These are phyloP conservation scores for Vigna angularis DNA, from an alignment of 306 rosid genomes.

Conservation along the genomic window DNA sequence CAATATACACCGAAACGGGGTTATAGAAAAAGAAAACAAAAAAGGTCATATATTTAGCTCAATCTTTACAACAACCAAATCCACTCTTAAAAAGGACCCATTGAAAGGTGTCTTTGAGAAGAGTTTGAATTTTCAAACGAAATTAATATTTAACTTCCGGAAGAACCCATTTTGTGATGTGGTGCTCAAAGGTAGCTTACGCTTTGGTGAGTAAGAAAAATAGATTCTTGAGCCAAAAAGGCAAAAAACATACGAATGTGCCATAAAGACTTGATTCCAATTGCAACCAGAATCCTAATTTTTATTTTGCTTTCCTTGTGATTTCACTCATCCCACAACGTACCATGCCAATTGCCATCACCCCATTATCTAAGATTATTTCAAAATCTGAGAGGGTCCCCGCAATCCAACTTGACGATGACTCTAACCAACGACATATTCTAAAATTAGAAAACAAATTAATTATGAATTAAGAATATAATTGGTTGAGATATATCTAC, in stretches of 20 bases:
- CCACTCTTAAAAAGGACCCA: neutral
- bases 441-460: conserved; percentile 5
- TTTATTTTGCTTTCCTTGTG: neutral
- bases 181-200: conserved; percentile 3
- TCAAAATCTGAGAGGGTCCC: conserved; percentile 14
- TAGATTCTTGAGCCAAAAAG: conserved; percentile 32
- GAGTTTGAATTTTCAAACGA: conserved; percentile 4
- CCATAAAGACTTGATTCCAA: conserved; percentile 49
- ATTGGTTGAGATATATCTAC: neutral
- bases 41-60: neutral
- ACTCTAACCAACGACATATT: conserved; percentile 10
- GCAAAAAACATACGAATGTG: conserved; percentile 40
- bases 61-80: neutral
- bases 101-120: neutral
- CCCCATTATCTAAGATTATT: conserved; percentile 16
- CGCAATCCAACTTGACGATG: neutral
- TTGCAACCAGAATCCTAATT: conserved; percentile 21
- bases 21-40: neutral
- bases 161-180: neutral
- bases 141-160: neutral
- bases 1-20: neutral
- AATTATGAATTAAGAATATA: neutral
- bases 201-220: neutral
- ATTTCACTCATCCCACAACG: conserved; percentile 17
- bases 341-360: conserved; percentile 25